Conservation (phyloP, 768 basidiomycete genomes). For the Royoungia palumana region DNA sequence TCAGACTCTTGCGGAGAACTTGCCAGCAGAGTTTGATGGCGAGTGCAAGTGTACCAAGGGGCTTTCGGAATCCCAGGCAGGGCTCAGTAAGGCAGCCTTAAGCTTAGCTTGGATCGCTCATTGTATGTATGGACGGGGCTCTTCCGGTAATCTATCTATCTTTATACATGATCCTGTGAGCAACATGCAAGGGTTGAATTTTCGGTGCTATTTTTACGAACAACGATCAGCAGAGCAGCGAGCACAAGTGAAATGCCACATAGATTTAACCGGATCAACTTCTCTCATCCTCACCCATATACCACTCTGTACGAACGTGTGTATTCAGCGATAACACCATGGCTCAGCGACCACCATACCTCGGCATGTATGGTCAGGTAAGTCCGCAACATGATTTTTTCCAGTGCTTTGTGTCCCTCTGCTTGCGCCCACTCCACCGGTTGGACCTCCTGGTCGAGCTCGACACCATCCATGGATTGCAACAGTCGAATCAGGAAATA, state of each 20-base stretch:
- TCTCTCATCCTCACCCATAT: conserved; percentile 27
- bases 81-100: conserved; percentile 10
- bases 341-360: conserved; percentile 23
- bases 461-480: conserved; percentile 45
- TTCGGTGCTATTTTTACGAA: not conserved
- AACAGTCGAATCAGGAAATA: conserved; percentile 52
- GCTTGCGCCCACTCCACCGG: conserved; percentile 33
- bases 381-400: conserved; percentile 38
- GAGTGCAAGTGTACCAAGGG: conserved; percentile 72
- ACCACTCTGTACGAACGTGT: conserved; percentile 15
- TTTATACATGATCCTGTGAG: conserved; percentile 29
- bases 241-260: no score
- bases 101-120: not conserved
- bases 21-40: no score
- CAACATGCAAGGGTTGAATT: conserved; percentile 7
- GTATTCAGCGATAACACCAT: not conserved
- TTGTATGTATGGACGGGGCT: not conserved
- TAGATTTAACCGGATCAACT: conserved; percentile 6
- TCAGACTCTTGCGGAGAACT: no score
- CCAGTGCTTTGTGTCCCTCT: conserved; percentile 35
- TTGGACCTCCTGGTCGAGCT: conserved; percentile 38
- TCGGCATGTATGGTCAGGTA: conserved; percentile 44
- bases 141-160: conserved; percentile 28
- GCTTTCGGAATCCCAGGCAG: conserved; percentile 62
- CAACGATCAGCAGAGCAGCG: not conserved